phyloP scores from a whole-genome alignment of 352 stramenopile species.

The Phytopythium sindhum region DNA sequence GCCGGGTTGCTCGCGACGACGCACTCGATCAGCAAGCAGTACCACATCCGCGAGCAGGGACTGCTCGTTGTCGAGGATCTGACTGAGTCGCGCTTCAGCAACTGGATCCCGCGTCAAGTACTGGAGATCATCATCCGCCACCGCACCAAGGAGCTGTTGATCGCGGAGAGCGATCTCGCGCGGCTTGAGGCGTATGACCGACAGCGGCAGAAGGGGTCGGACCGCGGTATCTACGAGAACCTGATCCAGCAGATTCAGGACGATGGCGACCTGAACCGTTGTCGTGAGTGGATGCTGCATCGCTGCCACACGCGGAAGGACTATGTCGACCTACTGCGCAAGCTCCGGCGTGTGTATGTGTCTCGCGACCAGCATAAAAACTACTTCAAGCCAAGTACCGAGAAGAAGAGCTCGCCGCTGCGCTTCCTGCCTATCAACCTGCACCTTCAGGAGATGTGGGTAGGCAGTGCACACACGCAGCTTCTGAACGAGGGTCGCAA shows the following conservation, averaged over 20 bases:
- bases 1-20: conserved; percentile 40
- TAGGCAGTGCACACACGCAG: conserved; percentile 43
- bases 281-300: conserved; percentile 83
- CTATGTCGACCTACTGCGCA: conserved; percentile 66
- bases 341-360: conserved; percentile 62
- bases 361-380: conserved; percentile 66
- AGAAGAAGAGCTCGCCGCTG: conserved; percentile 80
- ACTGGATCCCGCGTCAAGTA: conserved; percentile 79
- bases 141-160: conserved; percentile 69
- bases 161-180: conserved; percentile 72
- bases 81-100: conserved; percentile 81
- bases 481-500: conserved; percentile 9
- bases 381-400: conserved; percentile 85
- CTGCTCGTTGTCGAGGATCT: conserved; percentile 82
- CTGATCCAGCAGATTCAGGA: conserved; percentile 88
- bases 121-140: conserved; percentile 77
- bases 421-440: conserved; percentile 85
- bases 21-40: conserved; percentile 80
- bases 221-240: conserved; percentile 86
- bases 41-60: conserved; percentile 81
- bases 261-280: conserved; percentile 77
- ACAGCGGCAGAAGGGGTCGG: conserved; percentile 72
- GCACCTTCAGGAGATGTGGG: conserved; percentile 86
- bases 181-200: conserved; percentile 75
- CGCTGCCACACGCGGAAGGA: conserved; percentile 60